Evolutionary conservation across 768 basidiomycete species (phyloP).

Genomic region (Fistulinella prunicolor): DNA sequence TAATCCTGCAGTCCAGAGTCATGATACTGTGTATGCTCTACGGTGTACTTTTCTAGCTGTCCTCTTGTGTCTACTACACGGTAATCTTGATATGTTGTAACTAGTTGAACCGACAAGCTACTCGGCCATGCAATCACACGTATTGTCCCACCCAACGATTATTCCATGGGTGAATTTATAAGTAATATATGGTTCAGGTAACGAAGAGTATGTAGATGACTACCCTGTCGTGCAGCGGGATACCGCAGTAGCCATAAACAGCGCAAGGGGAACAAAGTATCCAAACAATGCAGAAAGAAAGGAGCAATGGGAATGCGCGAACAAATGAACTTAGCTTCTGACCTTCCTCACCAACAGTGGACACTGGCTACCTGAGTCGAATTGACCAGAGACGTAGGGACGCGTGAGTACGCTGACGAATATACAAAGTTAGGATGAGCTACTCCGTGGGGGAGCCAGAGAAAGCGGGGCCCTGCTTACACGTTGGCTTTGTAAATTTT

Average conservation of each 20-base stretch:
- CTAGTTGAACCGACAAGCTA: not conserved
- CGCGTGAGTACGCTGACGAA: slow-evolving; percentile 56
- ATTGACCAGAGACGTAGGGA: slow-evolving; percentile 56
- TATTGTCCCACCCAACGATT: too few relatives aligned
- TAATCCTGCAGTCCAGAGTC: slow-evolving; percentile 8
- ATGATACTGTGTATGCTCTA: slow-evolving; percentile 9
- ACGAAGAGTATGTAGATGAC: too few relatives aligned
- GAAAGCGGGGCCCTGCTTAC: slow-evolving; percentile 37
- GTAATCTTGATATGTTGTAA: slow-evolving; percentile 14
- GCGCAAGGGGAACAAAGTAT: too few relatives aligned
- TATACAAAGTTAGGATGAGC: not conserved
- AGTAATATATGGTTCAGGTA: too few relatives aligned
- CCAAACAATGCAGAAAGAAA: too few relatives aligned
- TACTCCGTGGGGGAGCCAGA: not conserved
- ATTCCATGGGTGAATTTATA: too few relatives aligned
- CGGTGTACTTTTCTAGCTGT: slow-evolving; percentile 4
- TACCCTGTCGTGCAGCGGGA: too few relatives aligned
- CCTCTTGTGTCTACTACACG: slow-evolving; percentile 5
- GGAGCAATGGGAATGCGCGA: not conserved
- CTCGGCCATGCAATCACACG: too few relatives aligned
- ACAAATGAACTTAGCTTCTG: slow-evolving; percentile 4
- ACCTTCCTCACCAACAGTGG: slow-evolving; percentile 50
- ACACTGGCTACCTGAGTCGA: slow-evolving; percentile 57
- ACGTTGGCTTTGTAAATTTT: slow-evolving; percentile 59
- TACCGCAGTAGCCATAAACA: too few relatives aligned